Base-by-base conservation (phyloP, 805 yeast genomes). In the Yarrowia sp. region DNA sequence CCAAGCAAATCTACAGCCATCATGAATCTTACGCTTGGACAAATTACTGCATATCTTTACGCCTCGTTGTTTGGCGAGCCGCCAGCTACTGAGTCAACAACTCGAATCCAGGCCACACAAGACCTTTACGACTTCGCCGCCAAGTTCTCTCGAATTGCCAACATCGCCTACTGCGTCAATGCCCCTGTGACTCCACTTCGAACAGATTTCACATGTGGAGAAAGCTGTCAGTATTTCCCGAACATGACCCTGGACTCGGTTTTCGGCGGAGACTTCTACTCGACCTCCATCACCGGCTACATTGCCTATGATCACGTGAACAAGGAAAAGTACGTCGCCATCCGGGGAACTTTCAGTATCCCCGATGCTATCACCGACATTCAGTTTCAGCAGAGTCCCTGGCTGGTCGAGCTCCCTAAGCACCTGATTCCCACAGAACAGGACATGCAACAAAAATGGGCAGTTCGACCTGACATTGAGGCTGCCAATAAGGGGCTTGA, bases 261-360 rank as follows among this genome's bases (percentile, higher is more conserved):
- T 14, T 44, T 44, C 13, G 51, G 51, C 3, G 51, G 51, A 44
- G 32, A 44, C 35, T 44, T 44, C 19, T 44, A 27, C 12, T 44
- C 51, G 5, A 27, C 51, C 13, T 27, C 35, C 3, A 44, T 27
- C 16, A 44, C 51, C 3, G 51, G 51, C 3, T 44, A 44, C 24
- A 44, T 29, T 44, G 51, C 35, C n/a, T 18, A 13, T 18, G 24
- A 44, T 6, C 51, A 44, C n/a, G 24, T 10, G 6, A 13, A 27
- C 9, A 44, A 44, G 16, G 51, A 44, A 18, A 44, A 44, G 6
- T 44, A 44, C 16, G 19, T 44, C 4, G 51, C 18, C 10, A 14
- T 44, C n/a, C 51, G 51, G 19, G 51, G 51, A 2, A 44, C 51
- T 18, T 44, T 44, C 16, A 44, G 51, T 19, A 44, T 44, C 19